Evolutionary conservation across 225 moss, liverwort and hornwort genomes (phyloP), one percentile per base, ranked within the genome.

Genomic region (Marchantia polymorpha): DNA sequence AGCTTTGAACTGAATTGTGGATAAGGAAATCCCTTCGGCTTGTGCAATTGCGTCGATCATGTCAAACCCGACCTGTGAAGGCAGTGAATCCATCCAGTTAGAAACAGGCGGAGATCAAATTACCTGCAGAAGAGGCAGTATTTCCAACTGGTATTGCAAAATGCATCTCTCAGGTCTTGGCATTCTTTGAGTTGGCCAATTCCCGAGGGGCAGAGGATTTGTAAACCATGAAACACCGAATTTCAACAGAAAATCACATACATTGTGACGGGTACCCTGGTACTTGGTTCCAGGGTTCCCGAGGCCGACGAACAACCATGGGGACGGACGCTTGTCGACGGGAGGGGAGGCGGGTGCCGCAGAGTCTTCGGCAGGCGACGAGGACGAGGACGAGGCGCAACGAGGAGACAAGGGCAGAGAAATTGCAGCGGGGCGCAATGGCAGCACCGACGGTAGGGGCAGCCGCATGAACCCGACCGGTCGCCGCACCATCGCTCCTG

Each of bases 181-280:
- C 51, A 77, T 19, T 8, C 26, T 6, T 26, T 0, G 0, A 51
- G 46, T 56, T 11, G 26, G 29, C 49, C 26, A 76, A 48, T 47
- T 12, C 14, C 16, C 76, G 46, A 19, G 25, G 7, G 11, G 50
- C 46, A 71, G 20, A 25, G 26, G 8, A 25, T 51, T 14, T 77
- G 46, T 17, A 6, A 27, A 9, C 48, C 6, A 50, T 49, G n/a
- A 12, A 70, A 9, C 49, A 65, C 14, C 26, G 52, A 14, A 55
- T n/a, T n/a, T n/a, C n/a, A n/a, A n/a, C n/a, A 39, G 23, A 12
- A 39, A 66, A 72, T 3, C n/a, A 75, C 50, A 12, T 83, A 95
- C 99, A 84, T 99, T 99, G 77, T 99, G 99, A 59, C 99, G 95
- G 85, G 99, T 99, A 66, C 99, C 99, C 75, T 93, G 91, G 69